Conservation (phyloP, 2,329 filamentous ascomycete species). For the Penicillium sp. region DNA sequence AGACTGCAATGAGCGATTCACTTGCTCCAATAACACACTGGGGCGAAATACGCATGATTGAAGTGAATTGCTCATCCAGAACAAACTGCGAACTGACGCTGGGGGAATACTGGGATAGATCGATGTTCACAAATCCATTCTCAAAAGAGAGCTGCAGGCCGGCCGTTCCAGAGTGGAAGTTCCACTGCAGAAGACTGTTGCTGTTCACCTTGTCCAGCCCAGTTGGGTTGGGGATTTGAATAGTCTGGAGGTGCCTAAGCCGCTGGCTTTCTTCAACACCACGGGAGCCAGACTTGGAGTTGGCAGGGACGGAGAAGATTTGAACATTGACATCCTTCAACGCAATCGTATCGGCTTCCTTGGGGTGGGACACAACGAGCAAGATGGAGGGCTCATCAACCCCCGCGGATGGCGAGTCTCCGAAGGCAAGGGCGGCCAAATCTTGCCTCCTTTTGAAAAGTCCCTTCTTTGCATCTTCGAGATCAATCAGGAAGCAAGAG, state of each 20-base stretch:
- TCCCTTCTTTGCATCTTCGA: slow-evolving; percentile 50
- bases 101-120: slow-evolving; percentile 52
- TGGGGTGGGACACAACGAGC: slow-evolving; percentile 49
- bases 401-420: slow-evolving; percentile 37
- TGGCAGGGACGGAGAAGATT: slow-evolving; percentile 47
- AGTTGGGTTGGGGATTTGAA: slow-evolving; percentile 42
- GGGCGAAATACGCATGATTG: slow-evolving; percentile 51
- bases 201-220: slow-evolving; percentile 35
- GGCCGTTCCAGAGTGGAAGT: slow-evolving; percentile 48
- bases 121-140: slow-evolving; percentile 49
- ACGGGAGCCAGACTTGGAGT: slow-evolving; percentile 27
- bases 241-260: slow-evolving; percentile 46
- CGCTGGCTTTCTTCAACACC: slow-evolving; percentile 40
- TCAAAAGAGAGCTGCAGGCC: slow-evolving; percentile 48
- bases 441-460: slow-evolving; percentile 50
- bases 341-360: slow-evolving; percentile 35
- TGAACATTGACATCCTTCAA: slow-evolving; percentile 47
- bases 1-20: slow-evolving; percentile 51
- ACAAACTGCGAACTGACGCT: slow-evolving; percentile 47
- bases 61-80: slow-evolving; percentile 47
- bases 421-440: slow-evolving; percentile 44
- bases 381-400: slow-evolving; percentile 45
- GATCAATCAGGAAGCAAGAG: slow-evolving; percentile 47
- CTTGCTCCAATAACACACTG: slow-evolving; percentile 51
- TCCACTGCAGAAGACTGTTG: slow-evolving; percentile 41